Evolutionary conservation across 495 filamentous ascomycete species (phyloP).

Genomic region (Podospora didyma): DNA sequence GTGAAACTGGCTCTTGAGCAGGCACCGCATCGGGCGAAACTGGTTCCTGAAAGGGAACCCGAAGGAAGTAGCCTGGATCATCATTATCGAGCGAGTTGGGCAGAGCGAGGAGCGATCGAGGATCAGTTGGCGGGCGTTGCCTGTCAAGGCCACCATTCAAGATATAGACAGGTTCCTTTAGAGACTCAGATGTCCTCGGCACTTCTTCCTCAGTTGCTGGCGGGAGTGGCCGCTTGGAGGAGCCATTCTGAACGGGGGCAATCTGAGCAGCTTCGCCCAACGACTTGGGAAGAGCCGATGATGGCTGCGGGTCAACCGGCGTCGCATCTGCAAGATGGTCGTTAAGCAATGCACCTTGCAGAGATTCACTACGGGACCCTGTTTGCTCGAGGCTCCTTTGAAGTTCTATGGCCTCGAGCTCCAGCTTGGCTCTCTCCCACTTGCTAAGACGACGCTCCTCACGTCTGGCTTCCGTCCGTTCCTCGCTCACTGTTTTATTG

Average conservation of each 20-base stretch:
- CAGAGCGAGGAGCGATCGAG: background rate
- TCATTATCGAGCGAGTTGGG: background rate
- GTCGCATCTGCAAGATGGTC: background rate
- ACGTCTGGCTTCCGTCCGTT: conserved; percentile 70
- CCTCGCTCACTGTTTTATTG: conserved; percentile 58
- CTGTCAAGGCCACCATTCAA: background rate
- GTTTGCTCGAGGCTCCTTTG: conserved; percentile 59
- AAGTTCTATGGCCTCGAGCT: conserved; percentile 74
- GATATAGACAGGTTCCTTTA: background rate
- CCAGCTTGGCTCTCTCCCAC: conserved; percentile 79
- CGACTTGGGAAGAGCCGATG: no score
- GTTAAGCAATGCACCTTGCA: background rate
- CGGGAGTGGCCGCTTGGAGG: no score
- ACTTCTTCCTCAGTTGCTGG: no score
- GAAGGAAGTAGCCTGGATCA: no score
- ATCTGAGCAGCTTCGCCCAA: no score
- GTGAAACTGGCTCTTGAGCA: background rate
- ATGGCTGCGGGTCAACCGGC: background rate
- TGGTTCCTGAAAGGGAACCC: no score
- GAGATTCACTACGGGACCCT: conserved; percentile 16
- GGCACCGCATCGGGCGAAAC: no score
- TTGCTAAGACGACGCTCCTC: conserved; percentile 81
- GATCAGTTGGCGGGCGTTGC: background rate
- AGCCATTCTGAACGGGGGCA: no score
- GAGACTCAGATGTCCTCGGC: background rate